These are phyloP conservation scores for Crotalaria pallida DNA, from an alignment of 306 rosid species.

Conservation along the genomic window DNA sequence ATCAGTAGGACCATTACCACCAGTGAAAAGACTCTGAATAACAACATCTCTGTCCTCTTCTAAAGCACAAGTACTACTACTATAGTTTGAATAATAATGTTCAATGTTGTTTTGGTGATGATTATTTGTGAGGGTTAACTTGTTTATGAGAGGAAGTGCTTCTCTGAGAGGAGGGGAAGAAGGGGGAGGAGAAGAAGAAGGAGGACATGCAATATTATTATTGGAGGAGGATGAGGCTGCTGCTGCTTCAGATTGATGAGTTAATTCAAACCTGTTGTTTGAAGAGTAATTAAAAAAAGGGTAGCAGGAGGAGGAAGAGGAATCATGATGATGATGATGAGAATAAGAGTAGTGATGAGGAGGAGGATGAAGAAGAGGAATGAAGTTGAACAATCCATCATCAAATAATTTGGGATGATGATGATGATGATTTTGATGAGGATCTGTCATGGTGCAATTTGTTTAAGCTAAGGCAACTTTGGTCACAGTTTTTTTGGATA, in stretches of 20 bases:
- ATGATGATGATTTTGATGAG: too few species aligned
- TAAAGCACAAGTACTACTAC: neutral
- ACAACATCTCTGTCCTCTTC: conserved; percentile 15
- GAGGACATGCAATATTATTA: neutral
- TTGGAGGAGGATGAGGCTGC: conserved; percentile 1
- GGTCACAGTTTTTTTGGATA: conserved; percentile 15
- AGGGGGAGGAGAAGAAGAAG: conserved; percentile 36
- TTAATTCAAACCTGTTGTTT: conserved; percentile 12
- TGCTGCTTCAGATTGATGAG: conserved; percentile 17
- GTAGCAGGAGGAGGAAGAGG: conserved; percentile 19
- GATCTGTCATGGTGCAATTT: conserved; percentile 56
- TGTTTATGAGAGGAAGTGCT: conserved; percentile 68
- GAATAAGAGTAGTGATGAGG: conserved; percentile 30
- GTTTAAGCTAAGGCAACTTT: neutral
- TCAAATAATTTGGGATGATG: conserved; percentile 45
- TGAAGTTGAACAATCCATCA: conserved; percentile 51
- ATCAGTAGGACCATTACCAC: too few species aligned
- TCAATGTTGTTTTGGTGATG: conserved; percentile 8
- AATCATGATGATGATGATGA: too few species aligned
- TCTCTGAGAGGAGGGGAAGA: conserved; percentile 42
- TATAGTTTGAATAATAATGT: conserved; percentile 22
- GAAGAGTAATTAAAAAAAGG: conserved; percentile 8
- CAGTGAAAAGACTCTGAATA: neutral
- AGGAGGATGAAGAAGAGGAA: conserved; percentile 40
- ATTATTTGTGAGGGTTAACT: conserved; percentile 24